Evolutionary conservation across 1,139 yeast genomes (phyloP), one percentile per base, ranked within the genome.

Genomic region (Protomyces lactucae-debilis): DNA sequence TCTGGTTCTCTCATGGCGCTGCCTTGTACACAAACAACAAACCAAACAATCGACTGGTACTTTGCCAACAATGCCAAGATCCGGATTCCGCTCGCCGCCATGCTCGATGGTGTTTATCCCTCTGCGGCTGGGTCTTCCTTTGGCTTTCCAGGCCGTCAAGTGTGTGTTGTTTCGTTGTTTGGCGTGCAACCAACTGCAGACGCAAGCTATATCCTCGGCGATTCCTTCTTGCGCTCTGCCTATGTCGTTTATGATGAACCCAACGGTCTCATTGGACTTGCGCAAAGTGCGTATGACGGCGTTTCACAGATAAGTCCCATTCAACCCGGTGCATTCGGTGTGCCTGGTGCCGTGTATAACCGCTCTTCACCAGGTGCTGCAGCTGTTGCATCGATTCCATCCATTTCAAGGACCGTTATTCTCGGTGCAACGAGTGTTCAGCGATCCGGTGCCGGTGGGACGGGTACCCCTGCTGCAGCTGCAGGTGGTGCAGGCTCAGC

Each of bases 231-330:
- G 71, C 80, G 89, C 67, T 79, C 83, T 61, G 91, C 88, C 8
- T 90, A 90, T 73, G 83, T 85, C 64, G 96, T 89, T 53, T 89
- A 82, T 71, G 95, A 91, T 74, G 76, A 89, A 68, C 91, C 87
- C 39, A 82, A 82, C 68, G 75, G 77, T 64, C 83, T 85, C 71
- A 78, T 90, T 36, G 85, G 86, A 0, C 66, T 91, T 63, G 97
- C 95, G 1, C 89, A 83, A 70, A 86, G 85, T 1, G 67, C 61
- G 21, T 69, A 60, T 64, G 55, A 61, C 14, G 48, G 52, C 9
- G 35, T 16, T 8, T 52, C 57, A 4, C 52, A 52, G 45, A 52
- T 59, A 16, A 10, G 32, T 12, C 14, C 57, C 23, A 59, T 59
- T 23, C 40, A 28, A 2, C 35, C 56, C 23, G 63, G 57, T 18